Conservation (phyloP, 2,329 filamentous ascomycete genomes). For the Fusarium sublunatum region DNA sequence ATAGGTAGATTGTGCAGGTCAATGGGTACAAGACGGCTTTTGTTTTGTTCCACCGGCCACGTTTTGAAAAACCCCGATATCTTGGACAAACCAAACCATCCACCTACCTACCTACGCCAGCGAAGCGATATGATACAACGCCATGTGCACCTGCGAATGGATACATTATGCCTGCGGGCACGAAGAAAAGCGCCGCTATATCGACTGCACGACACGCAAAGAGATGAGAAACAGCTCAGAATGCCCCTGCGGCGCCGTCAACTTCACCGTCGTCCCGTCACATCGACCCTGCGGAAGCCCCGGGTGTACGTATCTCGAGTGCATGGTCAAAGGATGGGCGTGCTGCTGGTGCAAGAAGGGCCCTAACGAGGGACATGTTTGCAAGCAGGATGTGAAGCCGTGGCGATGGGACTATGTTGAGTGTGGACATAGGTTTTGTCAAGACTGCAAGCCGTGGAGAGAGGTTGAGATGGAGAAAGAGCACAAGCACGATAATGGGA, state of each 20-base stretch:
- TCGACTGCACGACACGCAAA: slow-evolving; percentile 29
- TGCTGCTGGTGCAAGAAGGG: slow-evolving; percentile 40
- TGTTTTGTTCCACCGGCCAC: neutral
- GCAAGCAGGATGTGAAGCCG: slow-evolving; percentile 29
- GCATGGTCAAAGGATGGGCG: slow-evolving; percentile 32
- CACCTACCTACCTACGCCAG: neutral
- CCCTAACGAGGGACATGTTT: slow-evolving; percentile 26
- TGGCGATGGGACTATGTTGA: slow-evolving; percentile 27
- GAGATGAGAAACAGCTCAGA: slow-evolving; percentile 31
- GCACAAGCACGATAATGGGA: neutral
- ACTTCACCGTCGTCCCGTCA: slow-evolving; percentile 23
- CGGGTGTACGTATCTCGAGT: slow-evolving; percentile 30
- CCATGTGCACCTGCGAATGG: slow-evolving; percentile 40
- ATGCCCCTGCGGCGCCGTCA: slow-evolving; percentile 32
- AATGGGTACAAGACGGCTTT: slow-evolving; percentile 1
- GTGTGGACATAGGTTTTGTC: slow-evolving; percentile 30
- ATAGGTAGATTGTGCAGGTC: neutral
- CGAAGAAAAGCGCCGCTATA: slow-evolving; percentile 34
- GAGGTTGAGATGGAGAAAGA: slow-evolving; percentile 1
- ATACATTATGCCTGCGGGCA: slow-evolving; percentile 34
- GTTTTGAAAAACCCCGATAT: neutral
- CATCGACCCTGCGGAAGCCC: slow-evolving; percentile 11
- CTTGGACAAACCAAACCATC: slow-evolving; percentile 1
- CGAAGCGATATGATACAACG: slow-evolving; percentile 19
- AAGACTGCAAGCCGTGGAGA: slow-evolving; percentile 23